phyloP scores from a whole-genome alignment of 805 yeast species.

The Candida oleophila region DNA sequence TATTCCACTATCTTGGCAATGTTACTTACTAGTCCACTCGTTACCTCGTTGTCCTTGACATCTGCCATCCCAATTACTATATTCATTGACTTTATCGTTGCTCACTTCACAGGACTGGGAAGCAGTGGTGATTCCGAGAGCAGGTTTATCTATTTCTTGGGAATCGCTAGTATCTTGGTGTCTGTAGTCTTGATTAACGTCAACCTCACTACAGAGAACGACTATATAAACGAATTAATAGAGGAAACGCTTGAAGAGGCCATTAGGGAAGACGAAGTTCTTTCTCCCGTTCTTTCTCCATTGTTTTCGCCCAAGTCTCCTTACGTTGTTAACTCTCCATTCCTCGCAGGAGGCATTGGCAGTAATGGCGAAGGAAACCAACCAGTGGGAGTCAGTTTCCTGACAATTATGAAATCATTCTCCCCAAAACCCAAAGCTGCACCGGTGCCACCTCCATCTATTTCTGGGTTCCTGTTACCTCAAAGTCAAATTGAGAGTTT shows the following conservation, averaged over 20 bases:
- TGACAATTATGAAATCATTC: conserved; percentile 3
- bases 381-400: conserved; percentile 1
- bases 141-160: conserved; percentile 39
- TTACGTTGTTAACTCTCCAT: background rate
- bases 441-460: background rate
- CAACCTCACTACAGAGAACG: conserved; percentile 42
- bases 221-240: conserved; percentile 44
- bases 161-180: conserved; percentile 45
- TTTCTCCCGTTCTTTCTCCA: conserved; percentile 50
- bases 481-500: conserved; percentile 5
- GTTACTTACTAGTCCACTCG: conserved; percentile 52
- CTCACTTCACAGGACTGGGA: conserved; percentile 21
- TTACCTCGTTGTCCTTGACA: conserved; percentile 50
- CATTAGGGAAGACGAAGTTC: conserved; percentile 41
- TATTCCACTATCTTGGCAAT: conserved; percentile 51
- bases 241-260: conserved; percentile 50
- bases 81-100: conserved; percentile 44
- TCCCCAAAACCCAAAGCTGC: background rate
- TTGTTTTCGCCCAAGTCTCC: conserved; percentile 19
- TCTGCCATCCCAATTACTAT: conserved; percentile 54
- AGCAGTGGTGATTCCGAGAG: conserved; percentile 16
- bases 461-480: conserved; percentile 3
- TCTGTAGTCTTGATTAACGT: conserved; percentile 49
- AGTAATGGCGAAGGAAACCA: background rate
- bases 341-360: background rate